Base-by-base conservation (phyloP, 176 grass and related monocot species). In the Triticum dicoccoides region DNA sequence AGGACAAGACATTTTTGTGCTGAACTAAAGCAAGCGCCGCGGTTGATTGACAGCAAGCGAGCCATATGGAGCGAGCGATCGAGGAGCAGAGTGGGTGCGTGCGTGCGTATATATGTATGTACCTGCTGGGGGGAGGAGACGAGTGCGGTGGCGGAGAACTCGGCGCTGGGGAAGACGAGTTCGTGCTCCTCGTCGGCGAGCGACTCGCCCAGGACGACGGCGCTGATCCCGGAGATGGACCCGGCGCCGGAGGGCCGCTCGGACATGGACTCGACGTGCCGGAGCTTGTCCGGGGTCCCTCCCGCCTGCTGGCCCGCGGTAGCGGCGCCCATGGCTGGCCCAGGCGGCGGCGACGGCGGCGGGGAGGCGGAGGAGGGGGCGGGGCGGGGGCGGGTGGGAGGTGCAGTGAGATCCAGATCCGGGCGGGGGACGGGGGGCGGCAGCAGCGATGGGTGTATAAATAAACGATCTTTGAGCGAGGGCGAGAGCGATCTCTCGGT, bases 201-300 rank as follows among this genome's bases (percentile, higher is more conserved):
- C 39, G 90, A 92, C 79, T 96, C 97, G 4, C 94, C 97, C 54
- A 99, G 97, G 44, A 99, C 86, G 33, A 90, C 87, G 42, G 94
- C 92, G 88, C 87, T 99, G 68, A 90, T 79, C 61, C 86, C 83
- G 13, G 90, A 84, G 80, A 96, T 94, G 85, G 61, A 89, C 3
- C 97, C 92, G 41, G 87, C 90, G 32, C 90, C 94, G 34, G 94
- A 99, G 44, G 94, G 97, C 27, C 70, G 85, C 80, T 87, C 82
- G 44, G 94, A 82, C 97, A 96, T 96, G 42, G 90, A 93, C 76
- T 96, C 97, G 61, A 99, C 83, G 32, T 99, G 94, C 23, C 94
- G 87, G 80, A 99, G 94, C 86, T 78, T 88, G 86, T 88, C 86
- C 13, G 52, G 62, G 23, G 86, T 62, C 39, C 59, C 29, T 35